Evolutionary conservation across 2,329 filamentous ascomycete species (phyloP), one percentile per base, ranked within the genome.

Genomic region (Xylariomycetidae sp.): DNA sequence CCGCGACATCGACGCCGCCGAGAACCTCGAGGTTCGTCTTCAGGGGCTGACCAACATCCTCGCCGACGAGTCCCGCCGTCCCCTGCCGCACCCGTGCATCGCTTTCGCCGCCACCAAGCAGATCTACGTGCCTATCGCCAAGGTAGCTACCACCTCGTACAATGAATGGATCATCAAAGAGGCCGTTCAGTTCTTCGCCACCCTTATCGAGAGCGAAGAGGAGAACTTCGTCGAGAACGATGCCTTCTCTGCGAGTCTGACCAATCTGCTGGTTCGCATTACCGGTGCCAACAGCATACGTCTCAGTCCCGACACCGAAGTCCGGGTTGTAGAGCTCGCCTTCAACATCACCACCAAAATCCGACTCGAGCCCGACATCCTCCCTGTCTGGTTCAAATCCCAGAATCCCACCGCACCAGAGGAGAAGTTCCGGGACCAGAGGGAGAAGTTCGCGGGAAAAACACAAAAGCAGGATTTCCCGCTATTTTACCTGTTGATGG

Each of bases 321-420:
- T 83, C 8, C 80, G 88, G 38, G 80, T 96, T 29, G 85, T 96
- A 32, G 90, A 98, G 64, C 67, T 98, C 35, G 75, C 94, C 27
- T 98, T 98, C 64, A 93, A 90, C 42, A 89, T 98, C 46, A 87
- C 92, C 14, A 93, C 92, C 46, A 96, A 96, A 70, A 95, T 98
- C 48, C 75, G 92, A 28, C 68, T 95, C 40, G 83, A 93, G 48
- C 89, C 92, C 4, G 75, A 81, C 38, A 90, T 96, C 34, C 64
- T 98, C 29, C 76, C 85, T 2, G 84, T 87, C 12, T 98, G 92
- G 92, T 98, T 98, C 63, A 84, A 82, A 44, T 76, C 78, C 6
- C 68, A 70, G 49, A 56, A 48, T 7, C 42, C 46, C 2, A 13
- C 28, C 16, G 32, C 38, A 23, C 4, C 29, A 34, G 65, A 58